phyloP scores from a whole-genome alignment of 1,284 basidiomycete genomes.

The Abortiporus biennis region DNA sequence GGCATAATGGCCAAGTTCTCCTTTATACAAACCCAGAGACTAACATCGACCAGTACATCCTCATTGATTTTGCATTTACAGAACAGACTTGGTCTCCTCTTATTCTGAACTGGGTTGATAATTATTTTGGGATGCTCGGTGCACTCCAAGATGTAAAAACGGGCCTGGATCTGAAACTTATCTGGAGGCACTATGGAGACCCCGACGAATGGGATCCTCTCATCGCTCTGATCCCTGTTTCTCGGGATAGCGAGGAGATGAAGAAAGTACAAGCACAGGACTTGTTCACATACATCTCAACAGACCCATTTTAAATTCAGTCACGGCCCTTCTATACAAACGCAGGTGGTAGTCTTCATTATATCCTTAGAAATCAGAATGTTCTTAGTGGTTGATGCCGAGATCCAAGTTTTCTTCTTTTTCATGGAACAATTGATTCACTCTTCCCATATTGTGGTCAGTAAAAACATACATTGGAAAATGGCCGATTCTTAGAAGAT shows the following conservation, averaged over 20 bases:
- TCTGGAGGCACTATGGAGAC: constrained; percentile 4
- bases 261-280: not conserved
- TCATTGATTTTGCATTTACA: constrained; percentile 6
- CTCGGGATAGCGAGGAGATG: not conserved
- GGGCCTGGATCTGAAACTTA: not conserved
- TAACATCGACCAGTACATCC: constrained; percentile 1
- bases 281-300: not conserved
- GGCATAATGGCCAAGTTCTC: constrained; percentile 5
- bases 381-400: too few species aligned
- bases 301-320: too few species aligned
- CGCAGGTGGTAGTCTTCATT: too few species aligned
- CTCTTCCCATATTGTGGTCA: too few species aligned
- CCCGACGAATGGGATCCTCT: constrained; percentile 6
- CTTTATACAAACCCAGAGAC: not conserved
- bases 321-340: too few species aligned
- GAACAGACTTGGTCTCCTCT: not conserved
- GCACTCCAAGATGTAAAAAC: not conserved
- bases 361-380: too few species aligned
- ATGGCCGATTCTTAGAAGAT: too few species aligned
- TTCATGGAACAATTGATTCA: too few species aligned
- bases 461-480: too few species aligned
- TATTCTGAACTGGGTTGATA: not conserved
- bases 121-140: constrained; percentile 1
- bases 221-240: not conserved
- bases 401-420: too few species aligned